Conservation (phyloP, 805 yeast genomes). For the Vanderwaltozyma polyspora region DNA sequence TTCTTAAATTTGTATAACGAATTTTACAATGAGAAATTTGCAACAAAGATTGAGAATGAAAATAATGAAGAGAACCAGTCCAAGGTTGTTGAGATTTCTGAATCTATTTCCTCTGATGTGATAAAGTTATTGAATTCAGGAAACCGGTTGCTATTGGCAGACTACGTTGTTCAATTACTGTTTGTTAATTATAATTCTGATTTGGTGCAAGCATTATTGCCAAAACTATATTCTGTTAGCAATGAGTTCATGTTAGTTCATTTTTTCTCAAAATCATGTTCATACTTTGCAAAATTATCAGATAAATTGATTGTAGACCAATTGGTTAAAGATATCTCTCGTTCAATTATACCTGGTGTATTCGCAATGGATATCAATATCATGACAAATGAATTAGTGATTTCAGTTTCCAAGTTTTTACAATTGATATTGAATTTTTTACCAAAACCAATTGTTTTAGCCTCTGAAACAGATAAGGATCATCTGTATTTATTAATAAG, state of each 20-base stretch:
- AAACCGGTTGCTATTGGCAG: constrained; percentile 14
- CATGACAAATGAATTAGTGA: constrained; percentile 11
- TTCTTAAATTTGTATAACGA: constrained; percentile 25
- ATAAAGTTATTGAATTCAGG: constrained; percentile 13
- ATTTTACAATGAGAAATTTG: constrained; percentile 22
- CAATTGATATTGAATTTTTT: constrained; percentile 12
- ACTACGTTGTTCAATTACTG: constrained; percentile 21
- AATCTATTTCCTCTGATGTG: constrained; percentile 10
- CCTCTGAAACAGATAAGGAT: constrained; percentile 10
- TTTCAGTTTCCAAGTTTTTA: constrained; percentile 20
- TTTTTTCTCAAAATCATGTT: constrained; percentile 20
- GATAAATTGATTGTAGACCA: constrained; percentile 24
- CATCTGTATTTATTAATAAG: constrained; percentile 8
- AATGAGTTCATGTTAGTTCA: constrained; percentile 13
- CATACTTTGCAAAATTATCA: constrained; percentile 16
- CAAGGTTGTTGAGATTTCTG: constrained; percentile 4
- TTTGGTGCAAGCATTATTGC: constrained; percentile 15
- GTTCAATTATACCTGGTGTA: constrained; percentile 17
- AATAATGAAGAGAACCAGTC: constrained; percentile 4
- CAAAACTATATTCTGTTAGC: constrained; percentile 13
- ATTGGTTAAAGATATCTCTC: constrained; percentile 16
- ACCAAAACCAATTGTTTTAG: constrained; percentile 7
- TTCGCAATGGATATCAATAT: constrained; percentile 7
- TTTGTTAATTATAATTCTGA: constrained; percentile 23
- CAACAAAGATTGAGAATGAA: constrained; percentile 10